Conservation (phyloP, 345 rosid species). For the Eucalyptus tenuipes region DNA sequence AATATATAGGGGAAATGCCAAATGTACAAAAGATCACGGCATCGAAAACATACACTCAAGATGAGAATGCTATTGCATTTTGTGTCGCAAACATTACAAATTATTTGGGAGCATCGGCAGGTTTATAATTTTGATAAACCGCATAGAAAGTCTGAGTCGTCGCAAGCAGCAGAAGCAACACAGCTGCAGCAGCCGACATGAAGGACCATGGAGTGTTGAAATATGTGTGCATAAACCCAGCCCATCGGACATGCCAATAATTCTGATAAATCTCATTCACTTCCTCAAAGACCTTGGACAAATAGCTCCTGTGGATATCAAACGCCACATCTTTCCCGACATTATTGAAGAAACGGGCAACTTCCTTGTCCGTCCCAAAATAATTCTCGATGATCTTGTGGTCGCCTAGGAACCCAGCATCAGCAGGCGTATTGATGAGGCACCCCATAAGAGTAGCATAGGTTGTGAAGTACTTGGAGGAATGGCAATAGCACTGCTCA, state of each 20-base stretch:
- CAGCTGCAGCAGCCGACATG: constrained; percentile 41
- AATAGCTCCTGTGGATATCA: constrained; percentile 22
- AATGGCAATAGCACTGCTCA: constrained; percentile 36
- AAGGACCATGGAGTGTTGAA: constrained; percentile 54
- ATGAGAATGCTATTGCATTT: no score
- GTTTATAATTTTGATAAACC: background rate
- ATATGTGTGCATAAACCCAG: constrained; percentile 34
- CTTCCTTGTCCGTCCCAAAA: constrained; percentile 38
- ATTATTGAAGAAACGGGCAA: constrained; percentile 27
- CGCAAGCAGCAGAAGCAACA: constrained; percentile 30
- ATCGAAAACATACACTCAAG: no score
- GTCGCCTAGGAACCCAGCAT: constrained; percentile 35
- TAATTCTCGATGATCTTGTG: constrained; percentile 36
- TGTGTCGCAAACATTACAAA: background rate
- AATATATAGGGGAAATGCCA: no score
- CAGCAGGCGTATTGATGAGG: constrained; percentile 26
- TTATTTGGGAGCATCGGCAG: no score
- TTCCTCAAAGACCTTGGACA: constrained; percentile 22
- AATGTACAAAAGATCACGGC: no score
- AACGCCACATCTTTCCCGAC: constrained; percentile 37
- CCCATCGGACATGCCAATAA: constrained; percentile 38
- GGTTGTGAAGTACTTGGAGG: constrained; percentile 32
- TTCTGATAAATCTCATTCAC: constrained; percentile 36
- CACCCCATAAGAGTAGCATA: constrained; percentile 44
- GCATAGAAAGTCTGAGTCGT: constrained; percentile 23